Base-by-base conservation (phyloP, 2,329 filamentous ascomycete genomes). In the Chrysoporthe deuterocubensis region DNA sequence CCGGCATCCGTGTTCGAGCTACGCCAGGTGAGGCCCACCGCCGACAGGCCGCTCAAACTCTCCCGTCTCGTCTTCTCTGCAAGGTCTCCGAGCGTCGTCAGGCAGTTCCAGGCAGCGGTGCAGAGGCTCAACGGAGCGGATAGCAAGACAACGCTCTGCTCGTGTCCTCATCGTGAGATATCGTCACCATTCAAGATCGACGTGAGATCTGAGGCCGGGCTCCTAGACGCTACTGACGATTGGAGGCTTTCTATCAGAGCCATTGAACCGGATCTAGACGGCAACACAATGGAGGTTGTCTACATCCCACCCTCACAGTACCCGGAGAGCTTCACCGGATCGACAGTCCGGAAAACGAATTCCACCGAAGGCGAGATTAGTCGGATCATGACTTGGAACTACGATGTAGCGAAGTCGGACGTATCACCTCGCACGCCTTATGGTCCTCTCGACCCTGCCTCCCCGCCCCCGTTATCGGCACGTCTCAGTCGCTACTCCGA, bases 211-310 rank as follows among this genome's bases (percentile, higher is more conserved):
- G 21, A 52, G 60, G 26, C 61, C 3, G 56, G 37, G 40, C 32
- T 43, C 14, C 62, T 54, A 58, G 60, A 32, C 40, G 48, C 46
- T 16, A 26, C 37, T 2, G 65, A 60, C 18, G 34, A 64, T 21
- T 57, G 52, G 60, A 63, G 61, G 43, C 18, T 67, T 59, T n/a
- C 59, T 44, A 7, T 52, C 43, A 67, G 52, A 21, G 43, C 43
- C 18, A 32, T 44, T 32, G 65, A 59, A 40, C 85, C 89, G 69
- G 93, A 97, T 78, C 85, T 92, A 65, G 93, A 97, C 80, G 92
- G 92, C 62, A 96, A 97, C 80, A 91, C 87, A 73, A 89, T 97
- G 76, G 92, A 96, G 75, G 91, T 92, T 42, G 87, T 94, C 62
- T 91, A 89, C 76, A 82, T 83, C 9, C 76, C 77, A 14, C 75